Percentiles rank a stretch among this genome's conserved stretches.
Conservation (phyloP, 2,329 filamentous ascomycete genomes). For the Penicillium sp. region DNA sequence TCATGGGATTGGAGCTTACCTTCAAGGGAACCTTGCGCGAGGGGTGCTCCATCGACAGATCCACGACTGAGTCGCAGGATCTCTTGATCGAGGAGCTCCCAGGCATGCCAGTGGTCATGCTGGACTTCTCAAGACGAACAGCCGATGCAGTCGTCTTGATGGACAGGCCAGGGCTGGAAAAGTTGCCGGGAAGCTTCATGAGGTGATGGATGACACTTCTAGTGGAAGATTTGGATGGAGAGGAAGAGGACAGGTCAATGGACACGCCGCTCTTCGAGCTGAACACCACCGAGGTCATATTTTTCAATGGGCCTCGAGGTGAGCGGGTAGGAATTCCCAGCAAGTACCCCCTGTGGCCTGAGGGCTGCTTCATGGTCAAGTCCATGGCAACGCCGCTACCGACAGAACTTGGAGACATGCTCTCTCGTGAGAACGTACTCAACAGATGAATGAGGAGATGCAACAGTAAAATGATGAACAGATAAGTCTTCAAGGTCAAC, state of each 20-base stretch:
- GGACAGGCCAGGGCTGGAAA: background rate
- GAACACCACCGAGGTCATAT: background rate
- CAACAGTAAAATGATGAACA: no score
- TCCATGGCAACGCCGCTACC: background rate
- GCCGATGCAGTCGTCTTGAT: background rate
- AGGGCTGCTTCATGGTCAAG: background rate
- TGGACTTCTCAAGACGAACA: background rate
- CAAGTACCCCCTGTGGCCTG: conserved; percentile 40
- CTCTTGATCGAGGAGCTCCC: background rate
- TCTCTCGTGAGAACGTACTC: no score
- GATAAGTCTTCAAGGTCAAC: background rate
- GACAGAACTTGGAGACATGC: no score
- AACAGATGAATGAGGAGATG: no score
- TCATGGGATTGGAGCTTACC: background rate
- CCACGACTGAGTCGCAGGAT: background rate
- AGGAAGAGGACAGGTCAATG: background rate
- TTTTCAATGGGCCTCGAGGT: conserved; percentile 15
- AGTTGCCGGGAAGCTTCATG: background rate
- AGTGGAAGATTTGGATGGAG: background rate
- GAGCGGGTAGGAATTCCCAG: conserved; percentile 40
- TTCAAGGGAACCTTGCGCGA: background rate
- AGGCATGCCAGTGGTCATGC: background rate
- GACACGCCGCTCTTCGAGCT: background rate
- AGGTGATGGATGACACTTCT: background rate
- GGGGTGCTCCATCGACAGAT: background rate